These are phyloP conservation scores for Kwoniella europaea DNA, from an alignment of 768 basidiomycete species.

Conservation along the genomic window DNA sequence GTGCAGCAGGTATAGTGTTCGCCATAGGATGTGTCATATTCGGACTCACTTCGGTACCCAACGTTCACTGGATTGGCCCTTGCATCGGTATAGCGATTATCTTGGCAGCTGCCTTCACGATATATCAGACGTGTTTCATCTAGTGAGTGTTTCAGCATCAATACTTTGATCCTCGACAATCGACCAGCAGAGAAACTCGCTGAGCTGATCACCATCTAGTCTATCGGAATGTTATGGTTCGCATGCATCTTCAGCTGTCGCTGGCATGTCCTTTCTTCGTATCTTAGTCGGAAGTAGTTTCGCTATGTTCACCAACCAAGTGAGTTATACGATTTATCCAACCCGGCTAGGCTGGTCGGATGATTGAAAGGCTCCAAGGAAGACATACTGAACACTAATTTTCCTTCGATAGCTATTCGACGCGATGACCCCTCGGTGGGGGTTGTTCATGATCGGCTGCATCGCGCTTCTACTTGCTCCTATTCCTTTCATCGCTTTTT, in stretches of 20 bases:
- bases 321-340: background rate
- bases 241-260: constrained; percentile 72
- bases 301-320: constrained; percentile 63
- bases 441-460: constrained; percentile 53
- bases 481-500: constrained; percentile 60
- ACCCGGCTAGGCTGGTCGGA: background rate
- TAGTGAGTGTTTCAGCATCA: constrained; percentile 58
- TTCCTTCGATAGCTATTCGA: constrained; percentile 62
- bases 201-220: constrained; percentile 6
- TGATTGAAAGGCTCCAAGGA: background rate
- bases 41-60: constrained; percentile 67
- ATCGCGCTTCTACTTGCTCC: constrained; percentile 66
- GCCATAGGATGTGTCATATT: constrained; percentile 65
- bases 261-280: constrained; percentile 70
- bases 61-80: constrained; percentile 69
- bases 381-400: background rate
- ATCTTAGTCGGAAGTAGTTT: constrained; percentile 61
- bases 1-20: constrained; percentile 50
- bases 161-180: background rate
- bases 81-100: constrained; percentile 66
- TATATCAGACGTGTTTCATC: constrained; percentile 57
- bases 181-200: too few relatives aligned
- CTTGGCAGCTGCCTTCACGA: constrained; percentile 46
- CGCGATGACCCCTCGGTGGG: constrained; percentile 68
- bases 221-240: constrained; percentile 67